Conservation (phyloP, 1,284 basidiomycete species). For the Naganishia sp. region DNA sequence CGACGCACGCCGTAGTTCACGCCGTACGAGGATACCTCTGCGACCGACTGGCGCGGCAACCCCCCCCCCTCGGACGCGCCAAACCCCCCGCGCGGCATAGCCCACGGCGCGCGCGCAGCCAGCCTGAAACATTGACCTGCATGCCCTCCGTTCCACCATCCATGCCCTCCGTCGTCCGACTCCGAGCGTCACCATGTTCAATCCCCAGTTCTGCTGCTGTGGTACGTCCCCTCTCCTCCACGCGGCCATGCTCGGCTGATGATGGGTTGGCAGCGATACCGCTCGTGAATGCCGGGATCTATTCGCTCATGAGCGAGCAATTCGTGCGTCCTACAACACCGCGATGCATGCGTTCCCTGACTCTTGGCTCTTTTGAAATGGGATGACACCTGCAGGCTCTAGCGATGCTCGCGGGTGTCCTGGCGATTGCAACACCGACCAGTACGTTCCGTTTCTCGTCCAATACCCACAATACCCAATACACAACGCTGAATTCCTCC, state of each 20-base stretch:
- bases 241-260: neutral
- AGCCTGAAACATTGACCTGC: constrained; percentile 6
- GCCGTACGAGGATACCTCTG: neutral
- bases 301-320: constrained; percentile 75
- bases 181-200: constrained; percentile 37
- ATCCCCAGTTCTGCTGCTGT: constrained; percentile 52
- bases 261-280: constrained; percentile 64
- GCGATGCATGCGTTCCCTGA: neutral
- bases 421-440: constrained; percentile 73
- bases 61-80: constrained; percentile 1
- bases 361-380: neutral
- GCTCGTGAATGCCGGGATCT: constrained; percentile 80
- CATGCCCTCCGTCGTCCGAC: neutral
- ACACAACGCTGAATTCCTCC: constrained; percentile 24
- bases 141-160: neutral
- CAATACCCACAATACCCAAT: no score
- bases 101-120: neutral
- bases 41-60: neutral
- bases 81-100: constrained; percentile 3
- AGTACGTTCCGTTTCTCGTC: constrained; percentile 59
- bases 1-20: neutral
- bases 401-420: constrained; percentile 69
- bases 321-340: constrained; percentile 52
- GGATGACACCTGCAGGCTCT: constrained; percentile 52
- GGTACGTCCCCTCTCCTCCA: constrained; percentile 39